Conservation (phyloP, 1,139 yeast genomes). For the Ogataea hybrid region DNA sequence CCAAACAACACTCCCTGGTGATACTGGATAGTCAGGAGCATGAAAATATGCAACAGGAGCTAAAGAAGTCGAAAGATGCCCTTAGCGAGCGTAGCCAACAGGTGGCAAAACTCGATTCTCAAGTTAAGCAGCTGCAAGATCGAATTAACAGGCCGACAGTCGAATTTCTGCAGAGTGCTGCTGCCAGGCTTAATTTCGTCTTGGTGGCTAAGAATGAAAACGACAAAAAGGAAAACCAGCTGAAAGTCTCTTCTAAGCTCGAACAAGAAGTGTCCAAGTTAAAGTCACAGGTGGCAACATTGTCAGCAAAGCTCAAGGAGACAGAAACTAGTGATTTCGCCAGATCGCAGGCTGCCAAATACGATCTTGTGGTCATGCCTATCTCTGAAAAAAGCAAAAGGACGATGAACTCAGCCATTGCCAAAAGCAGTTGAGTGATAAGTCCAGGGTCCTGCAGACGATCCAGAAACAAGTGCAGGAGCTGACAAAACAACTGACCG, state of each 20-base stretch:
- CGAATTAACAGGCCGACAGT: constrained; percentile 1
- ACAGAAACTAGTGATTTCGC: constrained; percentile 26
- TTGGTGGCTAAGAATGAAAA: constrained; percentile 1
- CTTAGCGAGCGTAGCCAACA: too few relatives aligned
- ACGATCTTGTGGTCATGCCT: constrained; percentile 16
- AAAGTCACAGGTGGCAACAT: not conserved
- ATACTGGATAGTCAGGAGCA: constrained; percentile 2
- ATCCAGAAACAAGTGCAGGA: not conserved
- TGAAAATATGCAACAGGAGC: not conserved
- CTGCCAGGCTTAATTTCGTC: not conserved
- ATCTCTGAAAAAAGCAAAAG: not conserved
- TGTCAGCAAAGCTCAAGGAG: not conserved
- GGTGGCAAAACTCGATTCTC: not conserved
- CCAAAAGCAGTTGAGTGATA: not conserved
- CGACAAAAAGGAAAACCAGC: constrained; percentile 25
- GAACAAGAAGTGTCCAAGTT: not conserved
- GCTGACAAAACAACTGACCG: not conserved
- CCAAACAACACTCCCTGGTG: constrained; percentile 9
- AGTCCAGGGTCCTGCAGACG: not conserved
- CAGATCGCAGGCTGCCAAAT: constrained; percentile 29
- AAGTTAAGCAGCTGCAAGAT: not conserved
- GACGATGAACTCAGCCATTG: not conserved
- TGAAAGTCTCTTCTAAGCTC: not conserved
- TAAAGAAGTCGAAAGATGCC: not conserved
- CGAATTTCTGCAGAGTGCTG: not conserved